Percentiles rank a stretch among this genome's conserved stretches.
Conservation (phyloP, 169 alveolate genomes). For the Eimeria necatrix region DNA sequence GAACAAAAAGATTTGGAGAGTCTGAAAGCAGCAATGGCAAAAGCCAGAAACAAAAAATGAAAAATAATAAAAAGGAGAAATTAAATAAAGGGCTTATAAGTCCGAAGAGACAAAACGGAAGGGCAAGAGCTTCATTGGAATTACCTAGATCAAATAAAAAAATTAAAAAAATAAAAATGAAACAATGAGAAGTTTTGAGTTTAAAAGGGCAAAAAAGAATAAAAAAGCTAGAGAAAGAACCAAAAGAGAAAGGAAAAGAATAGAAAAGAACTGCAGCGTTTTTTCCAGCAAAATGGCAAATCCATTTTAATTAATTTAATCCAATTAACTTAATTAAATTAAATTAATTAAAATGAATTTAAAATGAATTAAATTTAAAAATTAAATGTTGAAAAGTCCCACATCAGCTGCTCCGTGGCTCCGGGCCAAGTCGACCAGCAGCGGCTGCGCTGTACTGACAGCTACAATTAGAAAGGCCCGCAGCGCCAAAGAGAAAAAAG, state of each 20-base stretch:
- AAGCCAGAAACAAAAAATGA: not conserved
- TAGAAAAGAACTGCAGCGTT: too few relatives aligned
- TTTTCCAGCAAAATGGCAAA: too few relatives aligned
- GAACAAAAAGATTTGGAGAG: not conserved
- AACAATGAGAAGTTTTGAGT: too few relatives aligned
- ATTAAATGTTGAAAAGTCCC: not conserved
- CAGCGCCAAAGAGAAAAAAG: slow-evolving; percentile 2
- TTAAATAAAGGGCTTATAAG: not conserved
- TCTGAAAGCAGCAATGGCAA: not conserved
- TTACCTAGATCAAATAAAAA: too few relatives aligned
- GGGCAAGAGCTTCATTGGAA: too few relatives aligned
- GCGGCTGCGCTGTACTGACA: slow-evolving; percentile 77
- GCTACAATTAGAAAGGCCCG: slow-evolving; percentile 36
- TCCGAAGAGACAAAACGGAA: too few relatives aligned
- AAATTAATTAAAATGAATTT: not conserved
- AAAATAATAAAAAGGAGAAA: not conserved
- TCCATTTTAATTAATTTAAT: too few relatives aligned
- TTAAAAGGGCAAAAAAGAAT: too few relatives aligned
- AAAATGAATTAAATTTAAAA: not conserved
- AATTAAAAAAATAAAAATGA: too few relatives aligned
- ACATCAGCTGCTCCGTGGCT: slow-evolving; percentile 79
- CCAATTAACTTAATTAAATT: too few relatives aligned
- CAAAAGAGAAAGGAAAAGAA: too few relatives aligned
- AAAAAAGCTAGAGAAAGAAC: too few relatives aligned
- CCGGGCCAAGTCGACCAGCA: slow-evolving; percentile 71